Base-by-base conservation (phyloP, 2,329 filamentous ascomycete species). In the Elsinoe perseae region DNA sequence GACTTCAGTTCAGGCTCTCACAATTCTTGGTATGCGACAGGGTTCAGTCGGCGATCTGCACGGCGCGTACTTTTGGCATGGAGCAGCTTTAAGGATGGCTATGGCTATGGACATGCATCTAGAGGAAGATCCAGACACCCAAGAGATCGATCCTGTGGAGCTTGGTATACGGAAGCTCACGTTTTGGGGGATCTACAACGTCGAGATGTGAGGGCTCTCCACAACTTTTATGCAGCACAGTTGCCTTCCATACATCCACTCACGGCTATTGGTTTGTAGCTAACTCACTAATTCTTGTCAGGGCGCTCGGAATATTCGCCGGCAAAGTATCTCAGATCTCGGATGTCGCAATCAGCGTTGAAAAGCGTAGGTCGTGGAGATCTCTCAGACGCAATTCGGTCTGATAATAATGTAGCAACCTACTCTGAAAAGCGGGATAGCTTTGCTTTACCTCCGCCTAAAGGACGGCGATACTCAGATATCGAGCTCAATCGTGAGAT, bases 1-100 rank as follows among this genome's bases (percentile, higher is more conserved):
- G 27, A 87, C 85, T 2, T 88, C 84, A 3, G 83, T 87, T 43
- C 86, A 90, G 70, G 86, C 86, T 1, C 72, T 90, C 16, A 85
- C 85, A 4, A 80, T 90, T 63, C 87, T 91, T 84, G 84, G 84
- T 4, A 82, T 89, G 60, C 75, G 86, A 40, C 85, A 90, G 70
- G 84, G 83, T 2, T 88, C 85, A 18, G 59, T 61, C 23, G 85
- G 85, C 0, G 77, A 85, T 30, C 84, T 89, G 63, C 87, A 83
- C 27, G 82, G 85, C 61, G 86, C 85, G 52, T 88, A 85, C 76
- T 85, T 81, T 57, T 85, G 86, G 60, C 81, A 83, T 2, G 85
- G 86, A 1, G 82, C 87, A 66, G 87, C 84, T 63, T 81, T 89
- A 57, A 79, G 84, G 3, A 77, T 89, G 60, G 85, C 84, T 27